These are phyloP conservation scores for Diatrype stigma DNA, from an alignment of 2,329 filamentous ascomycete species.

Conservation along the genomic window DNA sequence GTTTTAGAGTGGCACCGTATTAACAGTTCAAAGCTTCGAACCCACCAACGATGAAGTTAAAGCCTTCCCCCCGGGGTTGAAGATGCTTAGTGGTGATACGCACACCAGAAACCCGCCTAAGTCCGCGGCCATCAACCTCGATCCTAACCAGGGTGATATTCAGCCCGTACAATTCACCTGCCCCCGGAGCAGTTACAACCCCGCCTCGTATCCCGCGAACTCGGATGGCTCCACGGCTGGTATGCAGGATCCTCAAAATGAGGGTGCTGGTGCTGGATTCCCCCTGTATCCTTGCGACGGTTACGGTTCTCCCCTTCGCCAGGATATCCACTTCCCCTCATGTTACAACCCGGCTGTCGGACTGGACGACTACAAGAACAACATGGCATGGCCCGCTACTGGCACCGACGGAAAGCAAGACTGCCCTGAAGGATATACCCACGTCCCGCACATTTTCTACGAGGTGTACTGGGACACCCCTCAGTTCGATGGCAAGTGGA, in stretches of 20 bases:
- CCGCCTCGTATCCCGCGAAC: slow-evolving; percentile 48
- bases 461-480: slow-evolving; percentile 60
- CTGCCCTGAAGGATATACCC: slow-evolving; percentile 51
- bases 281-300: slow-evolving; percentile 66
- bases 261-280: slow-evolving; percentile 60
- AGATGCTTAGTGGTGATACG: slow-evolving; percentile 66
- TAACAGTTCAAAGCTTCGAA: slow-evolving; percentile 46
- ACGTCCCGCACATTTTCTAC: slow-evolving; percentile 54
- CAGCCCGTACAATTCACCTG: slow-evolving; percentile 58
- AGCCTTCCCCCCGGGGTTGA: slow-evolving; percentile 66
- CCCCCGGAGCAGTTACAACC: slow-evolving; percentile 45
- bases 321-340: slow-evolving; percentile 68
- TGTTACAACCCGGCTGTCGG: slow-evolving; percentile 66
- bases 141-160: slow-evolving; percentile 47
- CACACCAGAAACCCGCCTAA: slow-evolving; percentile 53
- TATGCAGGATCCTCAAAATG: slow-evolving; percentile 50
- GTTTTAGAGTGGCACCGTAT: background rate
- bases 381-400: slow-evolving; percentile 60
- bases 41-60: slow-evolving; percentile 60
- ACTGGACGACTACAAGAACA: slow-evolving; percentile 56
- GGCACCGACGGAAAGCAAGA: slow-evolving; percentile 44
- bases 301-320: slow-evolving; percentile 55
- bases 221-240: slow-evolving; percentile 54
- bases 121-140: slow-evolving; percentile 44
- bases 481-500: slow-evolving; percentile 48